Conservation (phyloP, 1,284 basidiomycete genomes). For the Boletus albobrunnescens region DNA sequence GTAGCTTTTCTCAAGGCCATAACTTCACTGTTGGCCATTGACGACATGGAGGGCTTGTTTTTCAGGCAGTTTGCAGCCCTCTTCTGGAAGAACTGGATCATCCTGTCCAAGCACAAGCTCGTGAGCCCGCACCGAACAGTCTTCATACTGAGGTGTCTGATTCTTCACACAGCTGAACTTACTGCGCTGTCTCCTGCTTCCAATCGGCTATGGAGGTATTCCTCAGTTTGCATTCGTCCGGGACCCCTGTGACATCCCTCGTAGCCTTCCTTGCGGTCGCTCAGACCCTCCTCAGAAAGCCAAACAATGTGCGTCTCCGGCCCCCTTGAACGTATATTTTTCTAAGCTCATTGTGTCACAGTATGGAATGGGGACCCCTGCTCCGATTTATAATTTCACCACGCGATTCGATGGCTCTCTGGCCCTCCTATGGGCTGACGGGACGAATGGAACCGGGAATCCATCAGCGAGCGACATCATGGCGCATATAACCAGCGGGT, state of each 20-base stretch:
- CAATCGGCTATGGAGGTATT: constrained; percentile 56
- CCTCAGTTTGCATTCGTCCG: neutral
- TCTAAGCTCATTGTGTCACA: constrained; percentile 31
- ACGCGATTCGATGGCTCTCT: constrained; percentile 49
- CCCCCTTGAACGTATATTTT: neutral
- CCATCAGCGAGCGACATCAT: constrained; percentile 58
- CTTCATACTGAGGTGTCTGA: constrained; percentile 10
- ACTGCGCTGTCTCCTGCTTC: constrained; percentile 63
- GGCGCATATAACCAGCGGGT: constrained; percentile 47
- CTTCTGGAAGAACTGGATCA: constrained; percentile 74
- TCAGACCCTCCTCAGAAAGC: constrained; percentile 52
- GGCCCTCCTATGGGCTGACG: constrained; percentile 63
- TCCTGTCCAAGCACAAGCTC: constrained; percentile 58
- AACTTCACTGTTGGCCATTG: neutral
- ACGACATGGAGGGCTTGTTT: constrained; percentile 35
- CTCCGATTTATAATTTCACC: constrained; percentile 47
- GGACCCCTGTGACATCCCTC: neutral
- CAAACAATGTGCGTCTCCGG: constrained; percentile 36
- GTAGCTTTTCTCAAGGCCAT: neutral
- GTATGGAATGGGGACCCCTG: constrained; percentile 63
- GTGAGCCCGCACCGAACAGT: constrained; percentile 39
- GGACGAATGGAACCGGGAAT: constrained; percentile 47
- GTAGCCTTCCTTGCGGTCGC: constrained; percentile 60
- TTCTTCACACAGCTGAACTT: constrained; percentile 49
- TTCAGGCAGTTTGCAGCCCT: constrained; percentile 61